phyloP scores from a whole-genome alignment of 2,329 filamentous ascomycete species.

The Microcyclosporella mali region DNA sequence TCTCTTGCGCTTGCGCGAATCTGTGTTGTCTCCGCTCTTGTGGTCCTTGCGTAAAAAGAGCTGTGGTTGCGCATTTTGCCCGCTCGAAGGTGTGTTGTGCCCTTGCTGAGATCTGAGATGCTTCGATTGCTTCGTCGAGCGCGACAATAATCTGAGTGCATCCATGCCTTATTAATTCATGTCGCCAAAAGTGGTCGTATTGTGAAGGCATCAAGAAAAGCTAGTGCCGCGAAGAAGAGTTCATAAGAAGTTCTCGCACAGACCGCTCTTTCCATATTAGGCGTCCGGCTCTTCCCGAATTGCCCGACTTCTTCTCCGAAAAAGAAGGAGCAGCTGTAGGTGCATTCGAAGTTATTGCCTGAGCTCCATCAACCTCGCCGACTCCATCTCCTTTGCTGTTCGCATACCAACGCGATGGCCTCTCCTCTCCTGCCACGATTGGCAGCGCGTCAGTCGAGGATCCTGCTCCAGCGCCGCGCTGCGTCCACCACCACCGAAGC shows the following conservation, averaged over 20 bases:
- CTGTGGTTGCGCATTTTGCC: conserved; percentile 60
- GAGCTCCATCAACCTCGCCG: conserved; percentile 11
- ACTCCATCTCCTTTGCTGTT: conserved; percentile 14
- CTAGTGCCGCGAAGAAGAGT: not conserved
- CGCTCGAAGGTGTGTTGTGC: conserved; percentile 56
- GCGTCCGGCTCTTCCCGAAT: conserved; percentile 1
- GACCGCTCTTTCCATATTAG: not conserved
- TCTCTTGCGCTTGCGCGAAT: conserved; percentile 40
- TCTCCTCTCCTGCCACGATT: conserved; percentile 42
- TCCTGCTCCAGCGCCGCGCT: conserved; percentile 41
- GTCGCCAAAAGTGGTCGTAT: not conserved
- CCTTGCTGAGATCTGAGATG: conserved; percentile 31
- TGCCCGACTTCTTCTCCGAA: not conserved
- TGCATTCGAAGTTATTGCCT: no score
- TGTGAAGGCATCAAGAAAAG: not conserved
- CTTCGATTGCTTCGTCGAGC: conserved; percentile 56
- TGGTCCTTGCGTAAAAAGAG: conserved; percentile 45
- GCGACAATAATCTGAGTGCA: conserved; percentile 65
- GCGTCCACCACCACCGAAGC: conserved; percentile 46
- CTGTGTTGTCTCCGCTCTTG: conserved; percentile 1
- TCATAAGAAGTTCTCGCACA: conserved; percentile 1
- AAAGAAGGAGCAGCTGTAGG: not conserved
- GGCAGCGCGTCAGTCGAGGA: conserved; percentile 40
- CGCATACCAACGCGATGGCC: conserved; percentile 37
- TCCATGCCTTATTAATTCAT: conserved; percentile 49